Conservation (phyloP, 192 early-diverging fungal species). For the Mortierella hygrophila region DNA sequence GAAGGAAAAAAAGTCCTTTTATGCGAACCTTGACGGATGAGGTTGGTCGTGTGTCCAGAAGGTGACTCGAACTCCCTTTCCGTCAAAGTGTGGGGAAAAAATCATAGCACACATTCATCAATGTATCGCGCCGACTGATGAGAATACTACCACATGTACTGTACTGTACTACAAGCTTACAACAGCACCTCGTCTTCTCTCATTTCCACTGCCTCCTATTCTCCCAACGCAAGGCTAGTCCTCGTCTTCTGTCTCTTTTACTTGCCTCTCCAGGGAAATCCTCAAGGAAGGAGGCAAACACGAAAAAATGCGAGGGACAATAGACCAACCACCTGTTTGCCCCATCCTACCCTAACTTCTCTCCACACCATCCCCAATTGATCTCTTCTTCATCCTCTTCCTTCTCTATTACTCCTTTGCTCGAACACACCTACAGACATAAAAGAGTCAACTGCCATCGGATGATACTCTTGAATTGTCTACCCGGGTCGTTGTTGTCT, state of each 20-base stretch:
- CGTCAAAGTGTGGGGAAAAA: constrained; percentile 24
- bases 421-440: too few relatives aligned
- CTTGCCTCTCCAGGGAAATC: background rate
- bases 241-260: background rate
- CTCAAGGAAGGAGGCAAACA: background rate
- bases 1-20: background rate
- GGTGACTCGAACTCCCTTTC: background rate
- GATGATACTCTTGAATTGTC: too few relatives aligned
- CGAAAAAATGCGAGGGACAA: background rate
- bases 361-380: background rate
- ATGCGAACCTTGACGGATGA: background rate
- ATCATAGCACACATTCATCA: constrained; percentile 9
- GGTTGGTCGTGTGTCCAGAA: background rate
- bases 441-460: too few relatives aligned
- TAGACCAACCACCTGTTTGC: constrained; percentile 16
- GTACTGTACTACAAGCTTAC: too few relatives aligned
- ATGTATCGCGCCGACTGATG: too few relatives aligned
- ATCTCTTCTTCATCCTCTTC: background rate
- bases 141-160: too few relatives aligned
- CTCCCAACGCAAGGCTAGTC: too few relatives aligned
- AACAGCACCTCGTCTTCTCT: too few relatives aligned
- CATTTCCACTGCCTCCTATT: too few relatives aligned
- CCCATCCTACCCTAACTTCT: background rate
- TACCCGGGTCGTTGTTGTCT: too few relatives aligned
- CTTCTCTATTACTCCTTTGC: background rate